Evolutionary conservation across 768 basidiomycete species (phyloP).

Genomic region (Serendipita sp.): DNA sequence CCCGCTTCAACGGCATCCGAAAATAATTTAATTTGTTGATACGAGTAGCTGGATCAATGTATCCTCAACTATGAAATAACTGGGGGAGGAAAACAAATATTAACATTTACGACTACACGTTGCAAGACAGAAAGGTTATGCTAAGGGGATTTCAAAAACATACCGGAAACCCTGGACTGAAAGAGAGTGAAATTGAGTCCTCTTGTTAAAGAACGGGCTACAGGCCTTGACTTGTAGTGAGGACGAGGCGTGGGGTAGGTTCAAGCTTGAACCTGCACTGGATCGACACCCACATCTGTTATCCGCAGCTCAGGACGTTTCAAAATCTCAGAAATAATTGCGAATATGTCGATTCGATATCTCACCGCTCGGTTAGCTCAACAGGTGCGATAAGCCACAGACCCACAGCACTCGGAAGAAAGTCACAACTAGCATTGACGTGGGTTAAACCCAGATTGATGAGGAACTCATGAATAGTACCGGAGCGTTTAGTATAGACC

Average conservation of each 20-base stretch:
- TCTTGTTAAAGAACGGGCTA: background rate
- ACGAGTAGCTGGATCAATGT: no score
- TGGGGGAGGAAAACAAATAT: no score
- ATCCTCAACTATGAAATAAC: no score
- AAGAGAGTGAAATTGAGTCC: no score
- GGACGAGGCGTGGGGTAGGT: background rate
- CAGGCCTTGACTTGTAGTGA: background rate
- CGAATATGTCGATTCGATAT: constrained; percentile 42
- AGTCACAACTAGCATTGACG: background rate
- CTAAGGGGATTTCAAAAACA: no score
- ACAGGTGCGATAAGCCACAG: constrained; percentile 32
- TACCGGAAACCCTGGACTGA: no score
- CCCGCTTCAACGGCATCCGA: background rate
- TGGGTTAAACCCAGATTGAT: constrained; percentile 52
- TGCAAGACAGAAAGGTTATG: no score
- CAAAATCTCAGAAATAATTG: background rate
- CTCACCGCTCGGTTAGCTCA: constrained; percentile 60
- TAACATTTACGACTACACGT: no score
- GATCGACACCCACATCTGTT: background rate
- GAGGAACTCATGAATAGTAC: constrained; percentile 76
- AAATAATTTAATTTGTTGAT: no score
- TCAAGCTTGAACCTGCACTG: background rate
- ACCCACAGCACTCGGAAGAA: background rate
- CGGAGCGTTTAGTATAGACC: constrained; percentile 88
- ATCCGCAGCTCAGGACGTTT: background rate